A percentile compares a stretch with the other conserved stretches of the same genome.
Conservation (phyloP, 2,329 filamentous ascomycete genomes). For the Furcasterigmium furcatum region DNA sequence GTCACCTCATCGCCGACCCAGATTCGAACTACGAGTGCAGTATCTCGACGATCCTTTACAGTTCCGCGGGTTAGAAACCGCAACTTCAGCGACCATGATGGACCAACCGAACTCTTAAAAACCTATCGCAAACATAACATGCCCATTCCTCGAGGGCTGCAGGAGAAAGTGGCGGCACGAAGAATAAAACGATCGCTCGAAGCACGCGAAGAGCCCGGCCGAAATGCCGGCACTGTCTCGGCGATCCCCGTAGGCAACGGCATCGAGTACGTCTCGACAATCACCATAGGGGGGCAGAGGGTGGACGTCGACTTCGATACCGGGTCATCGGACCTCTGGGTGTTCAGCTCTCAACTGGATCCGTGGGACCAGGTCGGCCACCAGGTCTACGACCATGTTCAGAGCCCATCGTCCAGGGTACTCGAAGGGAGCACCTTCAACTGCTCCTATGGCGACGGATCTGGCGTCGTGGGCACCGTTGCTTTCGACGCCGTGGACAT, state of each 20-base stretch:
- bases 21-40: no score
- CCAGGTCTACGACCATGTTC: conserved; percentile 30
- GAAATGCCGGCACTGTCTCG: conserved; percentile 51
- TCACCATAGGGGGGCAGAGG: conserved; percentile 66
- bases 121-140: conserved; percentile 68
- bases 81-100: conserved; percentile 52
- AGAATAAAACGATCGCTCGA: conserved; percentile 6
- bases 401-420: conserved; percentile 28
- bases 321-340: conserved; percentile 74
- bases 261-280: conserved; percentile 66
- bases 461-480: conserved; percentile 59
- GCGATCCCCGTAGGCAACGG: conserved; percentile 64
- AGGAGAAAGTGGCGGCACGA: conserved; percentile 17
- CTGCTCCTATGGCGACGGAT: conserved; percentile 68
- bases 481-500: conserved; percentile 66
- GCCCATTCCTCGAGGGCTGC: conserved; percentile 38
- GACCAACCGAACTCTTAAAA: conserved; percentile 59
- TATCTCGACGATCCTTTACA: conserved; percentile 57
- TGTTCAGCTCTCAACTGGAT: conserved; percentile 61
- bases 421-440: conserved; percentile 49
- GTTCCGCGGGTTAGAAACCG: conserved; percentile 55
- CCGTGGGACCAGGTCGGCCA: conserved; percentile 43
- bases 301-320: conserved; percentile 72
- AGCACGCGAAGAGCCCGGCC: conserved; percentile 5
- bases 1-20: conserved; percentile 16